phyloP scores from a whole-genome alignment of 2,329 filamentous ascomycete genomes.

The Penicillium vulpinum region DNA sequence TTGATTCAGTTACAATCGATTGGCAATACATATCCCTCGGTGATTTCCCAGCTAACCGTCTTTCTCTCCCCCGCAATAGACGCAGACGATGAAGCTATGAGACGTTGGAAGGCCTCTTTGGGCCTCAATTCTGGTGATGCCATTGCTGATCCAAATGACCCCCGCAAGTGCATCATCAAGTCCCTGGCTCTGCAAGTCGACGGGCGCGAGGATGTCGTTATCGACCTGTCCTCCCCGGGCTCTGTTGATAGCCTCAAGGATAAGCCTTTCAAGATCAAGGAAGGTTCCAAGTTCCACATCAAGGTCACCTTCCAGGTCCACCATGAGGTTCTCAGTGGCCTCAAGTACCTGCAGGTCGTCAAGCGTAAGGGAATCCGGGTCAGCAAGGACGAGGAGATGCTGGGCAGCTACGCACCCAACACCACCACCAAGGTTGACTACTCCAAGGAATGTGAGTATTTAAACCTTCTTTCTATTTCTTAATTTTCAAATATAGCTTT shows the following conservation, averaged over 20 bases:
- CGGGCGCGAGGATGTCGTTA: slow-evolving; percentile 79
- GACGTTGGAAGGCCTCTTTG: slow-evolving; percentile 96
- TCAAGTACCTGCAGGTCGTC: slow-evolving; percentile 94
- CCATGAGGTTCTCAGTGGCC: slow-evolving; percentile 89
- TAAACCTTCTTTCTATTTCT: background rate
- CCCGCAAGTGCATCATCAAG: slow-evolving; percentile 89
- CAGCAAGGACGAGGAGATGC: slow-evolving; percentile 97
- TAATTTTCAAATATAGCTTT: background rate
- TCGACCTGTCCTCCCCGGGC: slow-evolving; percentile 76
- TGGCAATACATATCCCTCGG: background rate
- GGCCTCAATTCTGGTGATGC: slow-evolving; percentile 73
- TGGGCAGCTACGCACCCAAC: slow-evolving; percentile 92
- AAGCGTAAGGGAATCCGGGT: slow-evolving; percentile 84
- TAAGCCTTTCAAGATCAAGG: slow-evolving; percentile 97
- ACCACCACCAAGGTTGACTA: slow-evolving; percentile 84
- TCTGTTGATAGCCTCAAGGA: slow-evolving; percentile 78
- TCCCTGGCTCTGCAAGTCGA: slow-evolving; percentile 84
- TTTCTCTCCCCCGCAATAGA: slow-evolving; percentile 47
- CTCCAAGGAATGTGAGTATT: slow-evolving; percentile 80
- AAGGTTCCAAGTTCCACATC: slow-evolving; percentile 91
- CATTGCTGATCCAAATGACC: slow-evolving; percentile 75
- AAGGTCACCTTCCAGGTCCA: slow-evolving; percentile 92
- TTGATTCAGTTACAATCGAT: slow-evolving; percentile 1
- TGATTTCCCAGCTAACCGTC: slow-evolving; percentile 1
- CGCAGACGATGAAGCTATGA: slow-evolving; percentile 83